phyloP scores from a whole-genome alignment of 2,329 filamentous ascomycete species.

The Aspergillus versicolor region DNA sequence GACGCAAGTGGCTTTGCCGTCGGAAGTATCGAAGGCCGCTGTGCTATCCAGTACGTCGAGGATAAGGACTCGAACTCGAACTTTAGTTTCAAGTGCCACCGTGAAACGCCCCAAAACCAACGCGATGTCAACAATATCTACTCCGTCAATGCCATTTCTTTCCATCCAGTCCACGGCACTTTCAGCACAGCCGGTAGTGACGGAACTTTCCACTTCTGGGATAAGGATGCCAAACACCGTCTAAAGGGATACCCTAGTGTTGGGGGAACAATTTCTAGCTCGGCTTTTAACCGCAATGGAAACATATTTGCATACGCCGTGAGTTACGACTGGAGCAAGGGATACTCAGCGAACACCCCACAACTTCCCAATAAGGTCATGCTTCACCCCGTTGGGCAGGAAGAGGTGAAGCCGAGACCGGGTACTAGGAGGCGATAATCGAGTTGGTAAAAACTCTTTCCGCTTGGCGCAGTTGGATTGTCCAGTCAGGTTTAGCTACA shows the following conservation, averaged over 20 bases:
- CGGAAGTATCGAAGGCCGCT: conserved; percentile 93
- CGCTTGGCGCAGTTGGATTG: neutral
- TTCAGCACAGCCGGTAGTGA: conserved; percentile 95
- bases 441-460: neutral
- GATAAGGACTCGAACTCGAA: conserved; percentile 90
- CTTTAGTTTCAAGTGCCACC: conserved; percentile 99
- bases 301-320: conserved; percentile 85
- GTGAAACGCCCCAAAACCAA: conserved; percentile 65
- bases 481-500: neutral
- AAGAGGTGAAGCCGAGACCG: conserved; percentile 61
- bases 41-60: conserved; percentile 97
- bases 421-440: conserved; percentile 43
- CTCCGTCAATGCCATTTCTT: conserved; percentile 94
- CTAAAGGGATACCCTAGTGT: conserved; percentile 85
- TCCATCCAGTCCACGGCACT: conserved; percentile 96
- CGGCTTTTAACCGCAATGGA: conserved; percentile 85
- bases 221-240: conserved; percentile 85
- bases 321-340: conserved; percentile 98
- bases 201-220: conserved; percentile 78
- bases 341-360: conserved; percentile 79
- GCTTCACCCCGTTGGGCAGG: conserved; percentile 72
- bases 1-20: conserved; percentile 92
- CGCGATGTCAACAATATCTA: conserved; percentile 83
- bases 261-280: conserved; percentile 83
- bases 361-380: conserved; percentile 73